Conservation (phyloP, 257 asterid genomes). For the Dorcoceras hygrometricum region DNA sequence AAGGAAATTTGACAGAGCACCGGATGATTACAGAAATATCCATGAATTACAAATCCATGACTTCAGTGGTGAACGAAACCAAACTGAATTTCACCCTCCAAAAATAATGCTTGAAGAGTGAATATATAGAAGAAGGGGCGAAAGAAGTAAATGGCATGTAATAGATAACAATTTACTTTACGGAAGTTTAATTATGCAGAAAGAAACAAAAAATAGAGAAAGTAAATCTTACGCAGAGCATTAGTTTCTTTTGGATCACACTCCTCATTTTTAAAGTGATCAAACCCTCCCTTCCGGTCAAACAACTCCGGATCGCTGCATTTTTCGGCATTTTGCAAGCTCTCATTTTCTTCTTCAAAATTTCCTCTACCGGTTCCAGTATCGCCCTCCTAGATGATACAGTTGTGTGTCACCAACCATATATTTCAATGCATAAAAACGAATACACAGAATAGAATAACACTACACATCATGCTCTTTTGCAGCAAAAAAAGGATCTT, state of each 20-base stretch:
- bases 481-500: background rate
- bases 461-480: slow-evolving; percentile 5
- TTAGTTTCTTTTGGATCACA: slow-evolving; percentile 61
- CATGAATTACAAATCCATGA: background rate
- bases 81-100: background rate
- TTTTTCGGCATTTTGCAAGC: slow-evolving; percentile 25
- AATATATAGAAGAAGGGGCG: background rate
- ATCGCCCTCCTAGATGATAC: slow-evolving; percentile 43
- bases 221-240: slow-evolving; percentile 66
- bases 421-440: background rate
- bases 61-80: background rate
- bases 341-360: slow-evolving; percentile 35
- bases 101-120: background rate
- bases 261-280: slow-evolving; percentile 73
- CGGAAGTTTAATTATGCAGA: background rate
- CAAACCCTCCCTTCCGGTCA: slow-evolving; percentile 55
- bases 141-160: background rate
- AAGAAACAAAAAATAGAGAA: slow-evolving; percentile 7
- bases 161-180: background rate
- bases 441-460: slow-evolving; percentile 6
- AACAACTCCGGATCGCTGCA: slow-evolving; percentile 23
- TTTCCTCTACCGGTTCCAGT: slow-evolving; percentile 36
- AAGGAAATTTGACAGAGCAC: background rate
- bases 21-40: background rate
- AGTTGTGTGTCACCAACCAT: slow-evolving; percentile 14